Evolutionary conservation across 2,329 filamentous ascomycete species (phyloP).

Genomic region (Colletotrichum theobromicola): DNA sequence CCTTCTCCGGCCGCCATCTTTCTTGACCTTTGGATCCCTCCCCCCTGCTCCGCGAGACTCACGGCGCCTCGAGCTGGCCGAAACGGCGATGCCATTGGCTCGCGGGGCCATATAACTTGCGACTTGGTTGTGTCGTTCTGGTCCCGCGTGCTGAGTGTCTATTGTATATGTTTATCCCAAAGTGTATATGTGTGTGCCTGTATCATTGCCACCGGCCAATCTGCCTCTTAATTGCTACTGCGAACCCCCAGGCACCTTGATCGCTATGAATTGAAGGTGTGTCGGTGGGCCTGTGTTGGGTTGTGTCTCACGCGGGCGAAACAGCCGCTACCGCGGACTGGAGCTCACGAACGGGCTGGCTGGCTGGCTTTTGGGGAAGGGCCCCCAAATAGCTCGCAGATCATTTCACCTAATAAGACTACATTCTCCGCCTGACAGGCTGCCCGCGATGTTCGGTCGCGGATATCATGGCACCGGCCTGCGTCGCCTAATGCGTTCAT

Average conservation of each 20-base stretch:
- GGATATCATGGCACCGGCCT: conserved; percentile 1
- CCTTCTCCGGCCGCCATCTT: not conserved
- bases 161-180: not conserved
- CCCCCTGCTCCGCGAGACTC: conserved; percentile 10
- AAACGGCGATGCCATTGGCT: conserved; percentile 1
- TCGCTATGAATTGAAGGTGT: not conserved
- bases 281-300: not conserved
- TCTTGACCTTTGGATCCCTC: not conserved
- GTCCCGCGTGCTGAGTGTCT: not conserved
- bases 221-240: not conserved
- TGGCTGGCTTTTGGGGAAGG: not conserved
- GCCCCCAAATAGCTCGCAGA: not conserved
- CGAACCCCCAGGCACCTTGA: not conserved
- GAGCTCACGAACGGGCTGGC: conserved; percentile 3
- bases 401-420: conserved; percentile 20
- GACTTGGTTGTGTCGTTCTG: not conserved
- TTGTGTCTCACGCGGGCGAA: not conserved
- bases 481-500: not conserved
- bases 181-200: not conserved
- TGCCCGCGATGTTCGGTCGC: conserved; percentile 7
- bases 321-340: not conserved
- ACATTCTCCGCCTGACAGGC: conserved; percentile 19
- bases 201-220: not conserved
- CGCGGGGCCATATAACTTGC: not conserved
- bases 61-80: conserved; percentile 15